phyloP scores from a whole-genome alignment of 2,329 filamentous ascomycete species.

The Monosporascus sp. region DNA sequence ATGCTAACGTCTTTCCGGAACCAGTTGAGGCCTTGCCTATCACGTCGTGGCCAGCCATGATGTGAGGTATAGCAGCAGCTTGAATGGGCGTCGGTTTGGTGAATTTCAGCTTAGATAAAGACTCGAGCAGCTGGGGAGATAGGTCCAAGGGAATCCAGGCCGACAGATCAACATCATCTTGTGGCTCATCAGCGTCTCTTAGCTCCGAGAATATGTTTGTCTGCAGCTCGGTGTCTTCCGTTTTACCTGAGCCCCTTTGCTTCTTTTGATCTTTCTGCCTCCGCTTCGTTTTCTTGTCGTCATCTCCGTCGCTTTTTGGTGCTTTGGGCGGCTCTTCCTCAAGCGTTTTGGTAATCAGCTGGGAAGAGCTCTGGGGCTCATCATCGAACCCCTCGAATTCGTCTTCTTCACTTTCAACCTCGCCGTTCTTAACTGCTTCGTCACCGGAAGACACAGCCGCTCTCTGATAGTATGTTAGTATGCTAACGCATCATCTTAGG shows the following conservation, averaged over 20 bases:
- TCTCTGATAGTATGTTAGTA: conserved; percentile 20
- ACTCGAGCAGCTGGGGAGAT: conserved; percentile 64
- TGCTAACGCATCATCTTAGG: background rate
- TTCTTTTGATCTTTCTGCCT: conserved; percentile 25
- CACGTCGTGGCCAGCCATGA: conserved; percentile 79
- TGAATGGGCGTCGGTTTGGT: conserved; percentile 79
- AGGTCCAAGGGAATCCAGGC: conserved; percentile 74
- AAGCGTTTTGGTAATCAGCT: conserved; percentile 19
- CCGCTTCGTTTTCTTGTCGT: conserved; percentile 11
- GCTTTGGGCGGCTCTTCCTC: background rate
- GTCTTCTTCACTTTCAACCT: conserved; percentile 27
- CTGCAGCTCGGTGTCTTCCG: conserved; percentile 36
- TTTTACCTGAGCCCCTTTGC: conserved; percentile 26
- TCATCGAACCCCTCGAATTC: conserved; percentile 66
- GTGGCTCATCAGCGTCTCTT: conserved; percentile 46
- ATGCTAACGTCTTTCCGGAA: conserved; percentile 93
- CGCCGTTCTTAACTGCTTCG: conserved; percentile 11
- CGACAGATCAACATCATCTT: conserved; percentile 66
- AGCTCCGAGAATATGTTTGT: conserved; percentile 52
- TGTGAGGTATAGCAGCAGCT: conserved; percentile 70
- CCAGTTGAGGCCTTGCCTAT: conserved; percentile 95
- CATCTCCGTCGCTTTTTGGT: conserved; percentile 13
- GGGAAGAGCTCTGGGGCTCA: conserved; percentile 22
- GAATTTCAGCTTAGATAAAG: conserved; percentile 77
- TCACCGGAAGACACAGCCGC: conserved; percentile 8